These are phyloP conservation scores for Saturnispora saitoi DNA, from an alignment of 805 yeast genomes.

Conservation along the genomic window DNA sequence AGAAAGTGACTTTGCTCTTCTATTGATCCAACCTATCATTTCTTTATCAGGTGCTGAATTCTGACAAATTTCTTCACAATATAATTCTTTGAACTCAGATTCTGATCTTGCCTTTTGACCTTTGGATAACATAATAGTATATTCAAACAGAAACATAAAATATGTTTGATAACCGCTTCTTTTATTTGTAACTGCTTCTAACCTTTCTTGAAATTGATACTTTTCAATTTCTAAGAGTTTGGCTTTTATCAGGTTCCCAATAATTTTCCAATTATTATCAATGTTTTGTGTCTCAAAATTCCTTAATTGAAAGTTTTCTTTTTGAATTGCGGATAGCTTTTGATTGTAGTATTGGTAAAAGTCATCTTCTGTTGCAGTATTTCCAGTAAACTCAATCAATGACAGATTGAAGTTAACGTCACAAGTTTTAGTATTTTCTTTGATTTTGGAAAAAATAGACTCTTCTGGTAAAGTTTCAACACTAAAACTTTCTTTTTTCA, in stretches of 20 bases:
- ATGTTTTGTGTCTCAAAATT: not conserved
- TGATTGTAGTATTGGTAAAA: not conserved
- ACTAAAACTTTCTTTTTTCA: not conserved
- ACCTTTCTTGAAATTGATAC: not conserved
- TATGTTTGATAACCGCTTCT: not conserved
- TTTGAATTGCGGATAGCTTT: not conserved
- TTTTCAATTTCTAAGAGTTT: slow-evolving; percentile 2
- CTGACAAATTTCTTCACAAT: slow-evolving; percentile 1
- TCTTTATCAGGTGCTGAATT: not conserved
- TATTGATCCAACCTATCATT: not conserved
- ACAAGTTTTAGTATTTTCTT: not conserved
- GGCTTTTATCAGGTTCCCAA: not conserved
- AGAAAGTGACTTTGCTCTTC: slow-evolving; percentile 2
- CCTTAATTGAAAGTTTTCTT: not conserved
- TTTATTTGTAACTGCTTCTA: not conserved
- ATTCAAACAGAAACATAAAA: slow-evolving; percentile 7
- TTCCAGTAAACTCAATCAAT: not conserved
- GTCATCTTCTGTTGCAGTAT: not conserved
- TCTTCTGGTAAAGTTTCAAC: not conserved
- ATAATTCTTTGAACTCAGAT: not conserved
- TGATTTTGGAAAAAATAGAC: not conserved
- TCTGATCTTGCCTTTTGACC: not conserved
- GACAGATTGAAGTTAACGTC: not conserved
- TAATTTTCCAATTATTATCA: slow-evolving; percentile 2
- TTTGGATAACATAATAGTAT: not conserved